These are phyloP conservation scores for Cynara cardunculus DNA, from an alignment of 129 eudicot species.

Conservation along the genomic window DNA sequence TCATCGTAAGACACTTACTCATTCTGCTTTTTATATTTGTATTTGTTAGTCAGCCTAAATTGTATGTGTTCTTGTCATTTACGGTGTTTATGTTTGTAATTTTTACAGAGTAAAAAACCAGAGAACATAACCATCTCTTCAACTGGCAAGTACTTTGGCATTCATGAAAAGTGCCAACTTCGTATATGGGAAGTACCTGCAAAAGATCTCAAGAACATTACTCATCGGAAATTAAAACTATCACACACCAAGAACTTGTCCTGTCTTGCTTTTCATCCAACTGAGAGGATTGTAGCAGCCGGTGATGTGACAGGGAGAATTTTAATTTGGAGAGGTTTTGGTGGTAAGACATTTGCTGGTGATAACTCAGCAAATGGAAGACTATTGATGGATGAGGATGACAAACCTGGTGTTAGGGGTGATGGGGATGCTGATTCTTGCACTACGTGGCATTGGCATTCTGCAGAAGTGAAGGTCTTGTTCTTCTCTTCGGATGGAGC, in stretches of 20 bases:
- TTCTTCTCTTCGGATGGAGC: constrained; percentile 95
- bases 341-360: constrained; percentile 40
- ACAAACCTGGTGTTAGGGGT: constrained; percentile 77
- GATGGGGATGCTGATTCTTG: constrained; percentile 86
- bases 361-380: constrained; percentile 27
- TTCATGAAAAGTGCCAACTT: constrained; percentile 54
- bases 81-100: neutral
- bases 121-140: constrained; percentile 47
- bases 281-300: constrained; percentile 74
- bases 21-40: neutral
- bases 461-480: constrained; percentile 76
- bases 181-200: constrained; percentile 82
- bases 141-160: constrained; percentile 65
- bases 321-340: constrained; percentile 88
- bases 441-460: constrained; percentile 98
- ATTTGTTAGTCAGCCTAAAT: neutral
- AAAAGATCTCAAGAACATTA: constrained; percentile 44
- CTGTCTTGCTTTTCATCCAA: constrained; percentile 85
- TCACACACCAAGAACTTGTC: constrained; percentile 67
- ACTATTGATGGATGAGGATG: constrained; percentile 45
- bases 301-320: constrained; percentile 95
- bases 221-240: constrained; percentile 53
- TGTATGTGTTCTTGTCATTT: neutral
- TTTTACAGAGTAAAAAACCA: constrained; percentile 56
- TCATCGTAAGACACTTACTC: neutral